These are phyloP conservation scores for Claviceps cyperi DNA, from an alignment of 2,329 filamentous ascomycete species.

Conservation along the genomic window DNA sequence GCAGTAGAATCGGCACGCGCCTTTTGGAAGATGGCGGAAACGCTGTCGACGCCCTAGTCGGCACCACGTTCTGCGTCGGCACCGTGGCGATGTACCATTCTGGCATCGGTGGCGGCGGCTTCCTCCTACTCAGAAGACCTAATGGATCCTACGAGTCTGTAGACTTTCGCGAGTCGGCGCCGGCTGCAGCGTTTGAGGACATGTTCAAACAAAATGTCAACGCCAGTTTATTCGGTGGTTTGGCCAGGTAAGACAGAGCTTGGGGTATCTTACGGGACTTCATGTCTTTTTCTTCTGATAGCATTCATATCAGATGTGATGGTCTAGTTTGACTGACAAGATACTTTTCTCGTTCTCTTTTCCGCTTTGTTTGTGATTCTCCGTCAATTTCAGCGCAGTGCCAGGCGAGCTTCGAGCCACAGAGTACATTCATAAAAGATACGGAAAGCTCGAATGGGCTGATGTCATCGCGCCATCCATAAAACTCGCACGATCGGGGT, in stretches of 20 bases:
- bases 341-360: neutral
- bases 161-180: conserved; percentile 76
- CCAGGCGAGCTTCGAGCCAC: conserved; percentile 61
- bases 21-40: conserved; percentile 47
- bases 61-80: conserved; percentile 49
- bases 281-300: neutral
- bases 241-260: conserved; percentile 44
- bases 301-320: neutral
- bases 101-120: conserved; percentile 67
- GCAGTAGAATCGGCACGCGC: conserved; percentile 43
- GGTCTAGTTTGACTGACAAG: neutral
- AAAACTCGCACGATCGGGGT: conserved; percentile 56
- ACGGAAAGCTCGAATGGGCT: conserved; percentile 50
- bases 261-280: neutral
- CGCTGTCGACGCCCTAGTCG: conserved; percentile 51
- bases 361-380: neutral
- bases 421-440: conserved; percentile 56
- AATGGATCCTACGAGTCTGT: conserved; percentile 63
- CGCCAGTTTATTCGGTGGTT: conserved; percentile 51
- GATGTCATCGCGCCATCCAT: conserved; percentile 56
- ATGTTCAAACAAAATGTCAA: conserved; percentile 64
- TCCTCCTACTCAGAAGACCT: conserved; percentile 53
- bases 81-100: conserved; percentile 50
- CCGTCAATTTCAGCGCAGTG: conserved; percentile 32
- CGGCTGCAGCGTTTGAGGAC: conserved; percentile 60